These are phyloP conservation scores for Calonectria pseudoreteaudii DNA, from an alignment of 2,329 filamentous ascomycete species.

Conservation along the genomic window DNA sequence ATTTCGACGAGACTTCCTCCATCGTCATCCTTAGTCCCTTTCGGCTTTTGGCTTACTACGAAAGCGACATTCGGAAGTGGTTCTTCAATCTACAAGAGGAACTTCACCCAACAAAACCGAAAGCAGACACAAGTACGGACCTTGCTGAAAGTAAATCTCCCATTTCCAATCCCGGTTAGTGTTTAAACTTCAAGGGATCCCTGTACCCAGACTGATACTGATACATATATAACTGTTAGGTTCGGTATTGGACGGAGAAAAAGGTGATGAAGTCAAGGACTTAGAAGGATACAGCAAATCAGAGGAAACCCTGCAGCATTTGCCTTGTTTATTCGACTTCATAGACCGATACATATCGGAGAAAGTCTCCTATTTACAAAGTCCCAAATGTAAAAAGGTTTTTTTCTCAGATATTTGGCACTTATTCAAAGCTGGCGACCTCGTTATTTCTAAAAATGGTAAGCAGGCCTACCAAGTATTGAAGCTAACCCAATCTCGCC, in stretches of 20 bases:
- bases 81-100: neutral
- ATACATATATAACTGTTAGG: too few relatives aligned
- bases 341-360: neutral
- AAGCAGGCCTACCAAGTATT: conserved; percentile 20
- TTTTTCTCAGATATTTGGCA: conserved; percentile 25
- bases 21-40: neutral
- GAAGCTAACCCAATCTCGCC: neutral
- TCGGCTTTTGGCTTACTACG: neutral
- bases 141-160: neutral
- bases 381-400: neutral
- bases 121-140: neutral
- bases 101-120: neutral
- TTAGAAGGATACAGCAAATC: neutral
- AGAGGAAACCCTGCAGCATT: neutral
- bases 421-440: conserved; percentile 15
- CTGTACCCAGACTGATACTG: too few relatives aligned
- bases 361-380: neutral
- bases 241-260: neutral
- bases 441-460: neutral
- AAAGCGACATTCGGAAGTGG: neutral
- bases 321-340: neutral
- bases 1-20: neutral
- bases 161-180: neutral
- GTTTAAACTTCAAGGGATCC: too few relatives aligned
- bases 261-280: neutral